A percentile compares a stretch with the other conserved stretches of the same genome.
These are phyloP conservation scores for Thalassiosira pacifica DNA, from an alignment of 352 stramenopile genomes.

Conservation along the genomic window DNA sequence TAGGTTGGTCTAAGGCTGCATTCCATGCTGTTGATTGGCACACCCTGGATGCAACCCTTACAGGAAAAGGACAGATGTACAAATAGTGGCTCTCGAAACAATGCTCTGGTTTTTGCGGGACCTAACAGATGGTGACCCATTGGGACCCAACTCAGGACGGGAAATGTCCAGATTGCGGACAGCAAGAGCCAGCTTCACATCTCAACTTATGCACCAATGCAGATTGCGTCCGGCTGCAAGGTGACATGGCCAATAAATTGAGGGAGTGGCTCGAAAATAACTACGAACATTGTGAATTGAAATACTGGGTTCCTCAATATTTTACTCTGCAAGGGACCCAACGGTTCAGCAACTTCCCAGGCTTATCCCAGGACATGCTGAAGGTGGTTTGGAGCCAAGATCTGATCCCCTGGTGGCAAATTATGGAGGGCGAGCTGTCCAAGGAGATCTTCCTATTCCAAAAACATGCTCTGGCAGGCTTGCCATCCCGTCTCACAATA, in stretches of 20 bases:
- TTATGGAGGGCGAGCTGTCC: slow-evolving; percentile 18
- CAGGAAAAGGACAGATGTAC: neutral
- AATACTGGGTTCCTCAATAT: slow-evolving; percentile 6
- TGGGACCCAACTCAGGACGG: neutral
- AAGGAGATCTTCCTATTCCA: neutral
- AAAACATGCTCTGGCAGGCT: neutral
- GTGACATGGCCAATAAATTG: neutral
- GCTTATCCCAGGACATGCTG: neutral
- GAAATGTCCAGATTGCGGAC: neutral
- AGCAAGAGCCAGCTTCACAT: neutral
- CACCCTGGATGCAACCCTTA: neutral
- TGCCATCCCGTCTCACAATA: neutral
- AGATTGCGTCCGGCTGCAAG: neutral
- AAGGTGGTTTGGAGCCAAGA: neutral
- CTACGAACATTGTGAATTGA: neutral
- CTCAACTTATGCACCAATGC: neutral
- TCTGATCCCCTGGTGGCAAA: neutral
- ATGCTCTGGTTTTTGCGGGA: slow-evolving; percentile 3
- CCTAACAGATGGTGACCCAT: neutral
- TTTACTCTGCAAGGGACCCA: neutral
- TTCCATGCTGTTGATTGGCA: slow-evolving; percentile 10
- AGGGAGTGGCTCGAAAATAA: neutral
- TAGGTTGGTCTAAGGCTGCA: neutral
- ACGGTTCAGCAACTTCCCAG: neutral
- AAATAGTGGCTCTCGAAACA: slow-evolving; percentile 3